These are phyloP conservation scores for Xylaria sp. DNA, from an alignment of 2,329 filamentous ascomycete species.

Conservation along the genomic window DNA sequence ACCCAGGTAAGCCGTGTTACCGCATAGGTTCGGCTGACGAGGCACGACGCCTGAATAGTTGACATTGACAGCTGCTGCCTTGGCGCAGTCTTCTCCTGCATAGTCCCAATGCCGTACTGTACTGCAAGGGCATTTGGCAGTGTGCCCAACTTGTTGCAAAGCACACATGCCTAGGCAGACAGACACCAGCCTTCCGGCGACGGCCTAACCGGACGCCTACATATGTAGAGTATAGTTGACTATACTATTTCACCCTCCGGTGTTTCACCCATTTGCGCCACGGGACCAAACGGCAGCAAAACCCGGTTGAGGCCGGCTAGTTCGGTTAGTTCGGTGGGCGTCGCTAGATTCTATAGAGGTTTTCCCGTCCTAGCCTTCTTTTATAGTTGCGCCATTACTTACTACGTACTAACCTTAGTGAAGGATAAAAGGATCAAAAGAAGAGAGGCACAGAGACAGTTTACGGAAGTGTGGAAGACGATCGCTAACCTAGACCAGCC, in stretches of 20 bases:
- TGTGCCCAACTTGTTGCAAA: neutral
- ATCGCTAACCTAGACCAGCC: conserved; percentile 19
- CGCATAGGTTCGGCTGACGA: neutral
- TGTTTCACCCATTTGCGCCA: conserved; percentile 29
- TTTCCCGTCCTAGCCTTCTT: neutral
- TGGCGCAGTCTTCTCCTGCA: neutral
- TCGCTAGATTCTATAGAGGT: conserved; percentile 2
- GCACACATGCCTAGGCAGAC: neutral
- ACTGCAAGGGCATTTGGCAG: neutral
- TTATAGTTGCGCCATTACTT: no score
- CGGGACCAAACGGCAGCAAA: conserved; percentile 4
- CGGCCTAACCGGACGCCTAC: neutral
- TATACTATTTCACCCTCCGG: conserved; percentile 10
- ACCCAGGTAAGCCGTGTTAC: neutral
- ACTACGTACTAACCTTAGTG: neutral
- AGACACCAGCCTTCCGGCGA: neutral
- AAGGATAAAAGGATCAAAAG: neutral
- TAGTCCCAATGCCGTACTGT: neutral
- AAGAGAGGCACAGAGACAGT: neutral
- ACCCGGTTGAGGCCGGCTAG: conserved; percentile 15
- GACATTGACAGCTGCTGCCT: neutral
- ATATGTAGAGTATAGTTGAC: neutral
- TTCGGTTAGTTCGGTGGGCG: conserved; percentile 23
- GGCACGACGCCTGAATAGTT: neutral
- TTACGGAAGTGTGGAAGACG: conserved; percentile 16